These are phyloP conservation scores for Pichia sp. DNA, from an alignment of 1,139 yeast genomes.

Conservation along the genomic window DNA sequence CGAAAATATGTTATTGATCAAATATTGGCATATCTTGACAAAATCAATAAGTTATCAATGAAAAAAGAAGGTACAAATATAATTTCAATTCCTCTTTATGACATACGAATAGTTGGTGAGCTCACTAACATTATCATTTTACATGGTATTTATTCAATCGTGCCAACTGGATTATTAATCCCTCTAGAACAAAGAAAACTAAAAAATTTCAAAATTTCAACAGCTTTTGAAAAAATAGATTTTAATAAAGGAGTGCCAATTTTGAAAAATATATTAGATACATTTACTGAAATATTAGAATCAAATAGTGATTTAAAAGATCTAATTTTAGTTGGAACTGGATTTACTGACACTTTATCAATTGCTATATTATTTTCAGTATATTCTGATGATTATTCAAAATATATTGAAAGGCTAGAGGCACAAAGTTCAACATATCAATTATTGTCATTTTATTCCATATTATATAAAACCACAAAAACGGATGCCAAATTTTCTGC, in stretches of 20 bases:
- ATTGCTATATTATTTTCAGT: constrained; percentile 28
- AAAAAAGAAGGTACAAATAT: constrained; percentile 35
- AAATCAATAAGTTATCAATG: constrained; percentile 36
- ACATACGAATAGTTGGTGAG: constrained; percentile 66
- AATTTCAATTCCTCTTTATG: constrained; percentile 74
- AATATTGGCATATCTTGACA: constrained; percentile 17
- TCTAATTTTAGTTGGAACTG: constrained; percentile 62
- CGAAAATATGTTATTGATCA: constrained; percentile 18
- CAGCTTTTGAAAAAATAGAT: constrained; percentile 20
- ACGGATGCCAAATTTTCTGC: constrained; percentile 38
- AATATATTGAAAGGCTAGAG: constrained; percentile 34
- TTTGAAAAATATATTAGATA: constrained; percentile 31
- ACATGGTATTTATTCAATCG: constrained; percentile 64
- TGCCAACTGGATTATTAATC: constrained; percentile 54
- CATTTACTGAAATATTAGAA: constrained; percentile 33
- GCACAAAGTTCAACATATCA: constrained; percentile 53
- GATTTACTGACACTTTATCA: constrained; percentile 60
- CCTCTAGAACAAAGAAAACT: constrained; percentile 58
- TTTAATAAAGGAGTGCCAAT: constrained; percentile 16
- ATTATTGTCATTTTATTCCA: constrained; percentile 48
- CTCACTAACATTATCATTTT: constrained; percentile 58
- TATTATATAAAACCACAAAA: constrained; percentile 35
- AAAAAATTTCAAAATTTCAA: constrained; percentile 36
- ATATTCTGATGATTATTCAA: constrained; percentile 1
- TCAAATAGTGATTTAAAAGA: constrained; percentile 47